phyloP scores from a whole-genome alignment of 768 basidiomycete species.

The Mycena floridula region DNA sequence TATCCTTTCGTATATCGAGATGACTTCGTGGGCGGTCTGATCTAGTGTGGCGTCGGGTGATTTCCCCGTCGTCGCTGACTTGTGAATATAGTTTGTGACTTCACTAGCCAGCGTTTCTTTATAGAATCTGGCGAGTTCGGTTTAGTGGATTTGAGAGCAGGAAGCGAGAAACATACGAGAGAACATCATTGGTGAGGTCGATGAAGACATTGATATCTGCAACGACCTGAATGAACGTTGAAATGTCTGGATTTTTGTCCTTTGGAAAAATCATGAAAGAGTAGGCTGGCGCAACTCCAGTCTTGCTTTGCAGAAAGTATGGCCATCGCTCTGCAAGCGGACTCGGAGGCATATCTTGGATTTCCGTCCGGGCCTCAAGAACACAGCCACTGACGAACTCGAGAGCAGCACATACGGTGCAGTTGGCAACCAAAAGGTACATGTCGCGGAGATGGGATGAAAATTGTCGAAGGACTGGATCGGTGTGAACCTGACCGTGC shows the following conservation, averaged over 20 bases:
- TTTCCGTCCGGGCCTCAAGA: conserved; percentile 2
- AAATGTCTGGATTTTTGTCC: conserved; percentile 1
- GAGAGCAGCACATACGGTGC: conserved; percentile 3
- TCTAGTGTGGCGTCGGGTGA: neutral
- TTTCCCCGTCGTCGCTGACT: neutral
- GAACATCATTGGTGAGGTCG: conserved; percentile 5
- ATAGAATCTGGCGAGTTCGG: conserved; percentile 1
- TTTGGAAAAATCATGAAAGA: conserved; percentile 3
- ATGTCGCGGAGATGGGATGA: no score
- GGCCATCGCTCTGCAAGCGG: conserved; percentile 1
- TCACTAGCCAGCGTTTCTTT: conserved; percentile 7
- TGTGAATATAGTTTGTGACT: conserved; percentile 6
- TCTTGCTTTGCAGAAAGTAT: conserved; percentile 4
- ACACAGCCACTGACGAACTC: conserved; percentile 5
- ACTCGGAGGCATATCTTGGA: conserved; percentile 1
- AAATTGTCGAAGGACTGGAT: no score
- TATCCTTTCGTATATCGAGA: neutral
- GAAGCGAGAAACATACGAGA: conserved; percentile 4
- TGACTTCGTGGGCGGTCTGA: neutral
- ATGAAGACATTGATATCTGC: conserved; percentile 5
- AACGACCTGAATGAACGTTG: conserved; percentile 5
- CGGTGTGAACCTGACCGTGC: no score
- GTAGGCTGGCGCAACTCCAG: conserved; percentile 6
- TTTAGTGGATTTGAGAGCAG: neutral
- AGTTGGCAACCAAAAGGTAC: no score